These are phyloP conservation scores for Pistacia integerrima DNA, from an alignment of 345 rosid species.

Conservation along the genomic window DNA sequence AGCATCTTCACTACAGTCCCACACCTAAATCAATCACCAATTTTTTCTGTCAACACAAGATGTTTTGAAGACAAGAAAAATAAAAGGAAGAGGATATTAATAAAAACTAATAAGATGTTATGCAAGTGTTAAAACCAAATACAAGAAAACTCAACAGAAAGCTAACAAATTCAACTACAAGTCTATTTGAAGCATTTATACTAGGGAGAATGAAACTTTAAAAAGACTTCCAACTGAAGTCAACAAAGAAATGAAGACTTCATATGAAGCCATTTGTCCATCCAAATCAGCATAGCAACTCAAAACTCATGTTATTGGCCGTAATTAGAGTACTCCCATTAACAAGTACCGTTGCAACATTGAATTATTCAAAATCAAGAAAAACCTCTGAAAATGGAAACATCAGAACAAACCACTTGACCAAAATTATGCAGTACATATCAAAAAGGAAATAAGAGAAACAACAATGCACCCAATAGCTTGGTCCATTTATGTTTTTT, in stretches of 20 bases:
- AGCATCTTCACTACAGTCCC: slow-evolving; percentile 34
- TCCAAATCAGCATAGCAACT: neutral
- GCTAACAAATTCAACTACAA: too few relatives aligned
- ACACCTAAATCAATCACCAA: slow-evolving; percentile 45
- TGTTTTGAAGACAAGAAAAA: slow-evolving; percentile 9
- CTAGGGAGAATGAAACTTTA: neutral
- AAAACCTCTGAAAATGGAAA: too few relatives aligned
- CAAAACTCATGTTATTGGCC: slow-evolving; percentile 4
- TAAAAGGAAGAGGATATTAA: neutral
- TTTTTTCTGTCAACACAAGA: neutral
- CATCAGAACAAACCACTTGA: too few relatives aligned
- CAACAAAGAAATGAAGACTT: neutral
- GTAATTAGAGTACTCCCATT: neutral
- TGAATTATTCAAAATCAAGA: too few relatives aligned
- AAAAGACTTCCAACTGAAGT: neutral
- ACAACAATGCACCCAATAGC: too few relatives aligned
- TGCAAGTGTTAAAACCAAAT: neutral
- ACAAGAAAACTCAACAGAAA: neutral
- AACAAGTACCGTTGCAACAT: neutral
- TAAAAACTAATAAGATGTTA: neutral
- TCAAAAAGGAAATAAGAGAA: too few relatives aligned
- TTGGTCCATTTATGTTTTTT: neutral
- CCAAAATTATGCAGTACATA: too few relatives aligned
- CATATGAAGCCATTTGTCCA: neutral
- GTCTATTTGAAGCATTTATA: too few relatives aligned